Conservation (phyloP, 78 protist species). For the Monocercomonoides exilis region DNA sequence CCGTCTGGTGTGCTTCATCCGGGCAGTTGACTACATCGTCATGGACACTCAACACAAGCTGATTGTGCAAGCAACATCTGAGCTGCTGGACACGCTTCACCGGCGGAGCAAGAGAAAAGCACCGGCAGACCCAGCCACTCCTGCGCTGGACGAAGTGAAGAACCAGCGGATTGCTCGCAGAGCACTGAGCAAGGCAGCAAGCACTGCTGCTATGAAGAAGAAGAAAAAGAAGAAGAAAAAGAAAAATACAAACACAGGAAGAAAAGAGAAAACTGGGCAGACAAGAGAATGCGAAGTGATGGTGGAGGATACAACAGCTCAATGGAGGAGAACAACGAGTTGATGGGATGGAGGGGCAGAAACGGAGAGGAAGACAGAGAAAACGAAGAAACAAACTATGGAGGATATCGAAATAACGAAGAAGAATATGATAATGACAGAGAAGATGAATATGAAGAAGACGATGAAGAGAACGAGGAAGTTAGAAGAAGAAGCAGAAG, state of each 20-base stretch:
- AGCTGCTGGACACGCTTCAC: neutral
- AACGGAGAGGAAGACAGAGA: too few relatives aligned
- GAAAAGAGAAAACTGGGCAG: too few relatives aligned
- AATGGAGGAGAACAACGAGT: too few relatives aligned
- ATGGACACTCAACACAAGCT: conserved; percentile 13
- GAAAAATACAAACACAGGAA: too few relatives aligned
- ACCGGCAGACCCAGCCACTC: neutral
- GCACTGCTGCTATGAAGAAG: neutral
- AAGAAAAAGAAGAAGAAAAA: neutral
- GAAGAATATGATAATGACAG: neutral
- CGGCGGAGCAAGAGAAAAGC: neutral
- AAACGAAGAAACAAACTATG: too few relatives aligned
- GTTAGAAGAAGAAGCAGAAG: too few relatives aligned
- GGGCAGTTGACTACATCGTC: conserved; percentile 36
- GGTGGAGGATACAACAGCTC: too few relatives aligned
- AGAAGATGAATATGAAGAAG: neutral
- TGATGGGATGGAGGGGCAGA: too few relatives aligned
- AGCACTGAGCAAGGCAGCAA: neutral
- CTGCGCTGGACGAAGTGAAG: neutral
- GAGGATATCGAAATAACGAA: too few relatives aligned
- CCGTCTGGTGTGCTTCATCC: conserved; percentile 11
- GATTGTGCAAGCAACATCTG: neutral
- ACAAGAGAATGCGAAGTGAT: too few relatives aligned
- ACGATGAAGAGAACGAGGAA: neutral
- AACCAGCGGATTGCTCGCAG: neutral